Evolutionary conservation across 352 stramenopile genomes (phyloP).

Genomic region (Globisporangium takayamanum): DNA sequence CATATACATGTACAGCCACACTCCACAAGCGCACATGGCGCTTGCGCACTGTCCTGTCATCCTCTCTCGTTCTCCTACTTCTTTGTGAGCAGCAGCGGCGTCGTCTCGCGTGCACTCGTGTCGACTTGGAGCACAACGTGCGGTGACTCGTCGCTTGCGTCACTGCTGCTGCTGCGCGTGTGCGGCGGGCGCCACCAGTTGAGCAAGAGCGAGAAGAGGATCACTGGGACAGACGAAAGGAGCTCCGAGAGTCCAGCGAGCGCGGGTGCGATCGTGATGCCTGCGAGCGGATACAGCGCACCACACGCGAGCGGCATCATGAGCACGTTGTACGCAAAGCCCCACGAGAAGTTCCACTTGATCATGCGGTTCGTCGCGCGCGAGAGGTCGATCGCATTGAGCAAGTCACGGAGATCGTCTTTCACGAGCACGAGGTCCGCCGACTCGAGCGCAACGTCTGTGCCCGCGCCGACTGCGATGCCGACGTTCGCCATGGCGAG

Average conservation of each 20-base stretch:
- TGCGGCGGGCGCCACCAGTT: conserved; percentile 57
- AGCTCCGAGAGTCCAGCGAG: conserved; percentile 67
- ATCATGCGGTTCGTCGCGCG: conserved; percentile 58
- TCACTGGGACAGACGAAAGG: conserved; percentile 70
- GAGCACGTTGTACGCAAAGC: conserved; percentile 63
- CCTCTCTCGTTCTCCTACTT: not conserved
- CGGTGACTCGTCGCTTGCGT: conserved; percentile 13
- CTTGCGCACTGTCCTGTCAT: not conserved
- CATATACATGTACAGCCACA: no score
- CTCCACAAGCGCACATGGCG: no score
- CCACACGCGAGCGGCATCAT: conserved; percentile 74
- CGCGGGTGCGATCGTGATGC: conserved; percentile 56
- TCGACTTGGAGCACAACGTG: conserved; percentile 32
- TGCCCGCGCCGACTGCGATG: conserved; percentile 55
- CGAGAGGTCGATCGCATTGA: conserved; percentile 61
- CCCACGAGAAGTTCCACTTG: conserved; percentile 72
- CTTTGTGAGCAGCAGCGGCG: conserved; percentile 23
- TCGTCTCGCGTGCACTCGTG: conserved; percentile 20
- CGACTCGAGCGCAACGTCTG: conserved; percentile 63
- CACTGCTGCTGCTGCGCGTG: conserved; percentile 9
- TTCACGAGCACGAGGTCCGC: conserved; percentile 74
- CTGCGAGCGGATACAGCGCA: conserved; percentile 50
- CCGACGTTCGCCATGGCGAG: conserved; percentile 67
- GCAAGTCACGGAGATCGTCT: conserved; percentile 54
- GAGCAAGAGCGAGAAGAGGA: conserved; percentile 69